These are phyloP conservation scores for Clausena lansium DNA, from an alignment of 345 rosid genomes.

Conservation along the genomic window DNA sequence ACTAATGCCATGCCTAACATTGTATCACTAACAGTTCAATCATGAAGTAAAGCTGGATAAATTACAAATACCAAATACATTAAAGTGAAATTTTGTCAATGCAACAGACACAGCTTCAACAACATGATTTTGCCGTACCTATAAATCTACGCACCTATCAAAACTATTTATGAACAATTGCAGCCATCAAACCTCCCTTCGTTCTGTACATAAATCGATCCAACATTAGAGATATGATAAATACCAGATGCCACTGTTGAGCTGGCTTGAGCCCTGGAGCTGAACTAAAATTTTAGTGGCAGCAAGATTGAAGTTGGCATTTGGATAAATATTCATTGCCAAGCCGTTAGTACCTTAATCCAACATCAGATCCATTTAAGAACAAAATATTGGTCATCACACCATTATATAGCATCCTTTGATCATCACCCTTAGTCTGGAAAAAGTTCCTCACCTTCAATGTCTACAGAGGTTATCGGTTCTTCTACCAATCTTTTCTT, in stretches of 20 bases:
- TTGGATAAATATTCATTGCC: not conserved
- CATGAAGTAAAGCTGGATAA: not conserved
- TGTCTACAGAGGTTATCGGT: slow-evolving; percentile 20
- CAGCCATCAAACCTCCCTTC: slow-evolving; percentile 16
- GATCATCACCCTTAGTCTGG: slow-evolving; percentile 28
- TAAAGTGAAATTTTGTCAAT: not conserved
- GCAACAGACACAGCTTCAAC: not conserved
- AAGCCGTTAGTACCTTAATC: not conserved
- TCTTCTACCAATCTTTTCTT: slow-evolving; percentile 27
- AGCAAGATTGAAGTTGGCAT: slow-evolving; percentile 1
- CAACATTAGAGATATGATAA: not conserved
- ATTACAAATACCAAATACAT: not conserved
- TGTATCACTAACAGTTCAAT: not conserved
- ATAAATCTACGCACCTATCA: slow-evolving; percentile 11
- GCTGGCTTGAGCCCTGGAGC: slow-evolving; percentile 11
- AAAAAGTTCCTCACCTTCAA: slow-evolving; percentile 34
- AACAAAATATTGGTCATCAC: not conserved
- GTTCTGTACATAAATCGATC: slow-evolving; percentile 28
- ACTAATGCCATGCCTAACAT: not conserved
- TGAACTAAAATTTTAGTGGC: not conserved
- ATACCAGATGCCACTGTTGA: not conserved
- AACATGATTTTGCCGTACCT: not conserved
- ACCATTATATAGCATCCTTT: not conserved
- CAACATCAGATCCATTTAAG: not conserved
- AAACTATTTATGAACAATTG: slow-evolving; percentile 34